phyloP scores from a whole-genome alignment of 331 rosid genomes.

The Malus hybrid region DNA sequence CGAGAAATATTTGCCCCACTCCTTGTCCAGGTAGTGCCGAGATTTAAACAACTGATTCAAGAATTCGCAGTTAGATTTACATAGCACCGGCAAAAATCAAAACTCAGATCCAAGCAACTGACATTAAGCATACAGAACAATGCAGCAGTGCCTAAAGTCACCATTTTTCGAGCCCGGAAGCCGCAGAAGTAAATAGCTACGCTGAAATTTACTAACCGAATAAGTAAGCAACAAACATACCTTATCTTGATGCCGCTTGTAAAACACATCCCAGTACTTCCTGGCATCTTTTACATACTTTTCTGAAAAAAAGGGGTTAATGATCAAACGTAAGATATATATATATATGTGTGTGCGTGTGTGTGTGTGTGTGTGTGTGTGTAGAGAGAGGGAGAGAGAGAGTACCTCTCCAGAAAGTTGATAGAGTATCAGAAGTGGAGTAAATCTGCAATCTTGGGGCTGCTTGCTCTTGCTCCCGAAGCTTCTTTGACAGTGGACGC shows the following conservation, averaged over 20 bases:
- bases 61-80: not conserved
- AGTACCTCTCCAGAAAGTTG: conserved; percentile 84
- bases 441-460: conserved; percentile 64
- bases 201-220: not conserved
- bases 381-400: not conserved
- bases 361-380: too few species aligned
- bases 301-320: conserved; percentile 29
- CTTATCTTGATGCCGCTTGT: conserved; percentile 77
- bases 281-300: conserved; percentile 88
- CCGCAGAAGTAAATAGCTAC: not conserved
- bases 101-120: not conserved
- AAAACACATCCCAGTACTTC: conserved; percentile 91
- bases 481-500: conserved; percentile 30
- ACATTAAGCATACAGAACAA: not conserved
- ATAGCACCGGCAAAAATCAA: not conserved
- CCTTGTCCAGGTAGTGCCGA: conserved; percentile 90
- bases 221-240: conserved; percentile 25
- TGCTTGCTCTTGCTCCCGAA: conserved; percentile 36
- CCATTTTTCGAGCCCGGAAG: not conserved
- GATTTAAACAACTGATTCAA: conserved; percentile 73
- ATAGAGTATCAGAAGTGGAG: conserved; percentile 41
- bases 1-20: conserved; percentile 80
- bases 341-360: too few species aligned
- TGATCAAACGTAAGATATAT: not conserved
- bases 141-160: not conserved